Evolutionary conservation across 352 stramenopile genomes (phyloP).

Genomic region (Aphanomyces invadans): DNA sequence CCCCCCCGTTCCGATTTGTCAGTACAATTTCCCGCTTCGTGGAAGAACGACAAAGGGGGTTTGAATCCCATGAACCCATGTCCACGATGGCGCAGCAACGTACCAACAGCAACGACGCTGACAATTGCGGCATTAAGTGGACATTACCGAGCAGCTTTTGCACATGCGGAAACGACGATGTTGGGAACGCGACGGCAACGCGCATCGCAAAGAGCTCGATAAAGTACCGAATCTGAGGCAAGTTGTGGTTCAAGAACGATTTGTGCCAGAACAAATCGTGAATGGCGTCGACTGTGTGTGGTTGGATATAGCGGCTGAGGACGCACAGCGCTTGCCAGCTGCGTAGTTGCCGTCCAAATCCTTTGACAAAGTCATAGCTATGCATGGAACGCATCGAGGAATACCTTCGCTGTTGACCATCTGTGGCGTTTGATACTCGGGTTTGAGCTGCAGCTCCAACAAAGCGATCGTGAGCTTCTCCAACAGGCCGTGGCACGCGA

Average conservation of each 20-base stretch:
- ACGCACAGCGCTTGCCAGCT: constrained; percentile 76
- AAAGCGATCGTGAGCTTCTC: constrained; percentile 34
- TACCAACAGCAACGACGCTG: constrained; percentile 54
- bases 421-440: constrained; percentile 66
- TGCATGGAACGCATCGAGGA: no score
- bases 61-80: no score
- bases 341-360: constrained; percentile 62
- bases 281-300: constrained; percentile 28
- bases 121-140: constrained; percentile 68
- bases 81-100: no score
- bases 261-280: constrained; percentile 39
- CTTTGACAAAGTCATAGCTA: no score
- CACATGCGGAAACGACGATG: constrained; percentile 16
- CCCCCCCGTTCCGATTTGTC: no score
- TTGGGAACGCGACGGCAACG: constrained; percentile 44
- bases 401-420: constrained; percentile 74
- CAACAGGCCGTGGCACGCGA: constrained; percentile 38
- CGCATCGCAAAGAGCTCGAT: constrained; percentile 80
- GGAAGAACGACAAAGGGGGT: no score
- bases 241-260: constrained; percentile 44
- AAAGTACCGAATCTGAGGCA: constrained; percentile 67
- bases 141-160: constrained; percentile 49
- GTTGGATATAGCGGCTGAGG: constrained; percentile 42
- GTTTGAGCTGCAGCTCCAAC: constrained; percentile 44
- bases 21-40: no score